Evolutionary conservation across 176 grass and related monocot species (phyloP).

Genomic region (barley (Hordeum vulgare)): MorexV3_pseudomolecules_assembly NC_058519.1:381923865-381924364

Average conservation of each 20-base stretch:
- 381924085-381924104: slow-evolving; percentile 46
- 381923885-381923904: slow-evolving; percentile 44
- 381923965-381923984: slow-evolving; percentile 49
- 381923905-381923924: slow-evolving; percentile 59
- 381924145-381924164: slow-evolving; percentile 59
- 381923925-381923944: slow-evolving; percentile 44
- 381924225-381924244: slow-evolving; percentile 66
- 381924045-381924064: slow-evolving; percentile 72
- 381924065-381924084: slow-evolving; percentile 53
- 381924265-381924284: background rate
- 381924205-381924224: slow-evolving; percentile 55
- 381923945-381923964: slow-evolving; percentile 59
- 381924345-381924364: slow-evolving; percentile 56
- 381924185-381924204: slow-evolving; percentile 55
- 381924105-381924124: slow-evolving; percentile 50
- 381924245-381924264: background rate
- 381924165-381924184: slow-evolving; percentile 47
- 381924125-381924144: slow-evolving; percentile 76
- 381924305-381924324: background rate
- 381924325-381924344: slow-evolving; percentile 42
- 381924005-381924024: slow-evolving; percentile 59
- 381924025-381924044: slow-evolving; percentile 69
- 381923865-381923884: slow-evolving; percentile 33
- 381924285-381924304: background rate
- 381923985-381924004: slow-evolving; percentile 64